Percentiles rank a stretch among this genome's conserved stretches.
Evolutionary conservation across 257 asterid species (phyloP).

Genomic region (Solanum piurae): DNA sequence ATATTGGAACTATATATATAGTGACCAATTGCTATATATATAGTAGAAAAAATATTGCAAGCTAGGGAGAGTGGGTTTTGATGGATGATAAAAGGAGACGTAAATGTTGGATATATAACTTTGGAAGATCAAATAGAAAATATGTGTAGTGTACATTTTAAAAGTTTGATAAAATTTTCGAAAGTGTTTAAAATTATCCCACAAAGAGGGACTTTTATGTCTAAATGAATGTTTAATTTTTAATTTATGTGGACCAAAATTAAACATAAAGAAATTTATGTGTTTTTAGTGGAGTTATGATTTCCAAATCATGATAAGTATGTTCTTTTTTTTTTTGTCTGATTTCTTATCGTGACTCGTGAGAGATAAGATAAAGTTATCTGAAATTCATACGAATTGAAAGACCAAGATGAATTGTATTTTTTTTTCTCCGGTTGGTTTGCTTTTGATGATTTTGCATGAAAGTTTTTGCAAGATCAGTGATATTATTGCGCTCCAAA

Average conservation of each 20-base stretch:
- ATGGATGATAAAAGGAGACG: background rate
- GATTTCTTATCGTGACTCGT: background rate
- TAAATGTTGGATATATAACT: background rate
- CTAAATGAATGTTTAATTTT: background rate
- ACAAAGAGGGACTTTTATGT: background rate
- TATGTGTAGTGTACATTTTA: background rate
- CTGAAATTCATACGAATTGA: background rate
- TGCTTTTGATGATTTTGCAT: background rate
- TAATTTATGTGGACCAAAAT: background rate
- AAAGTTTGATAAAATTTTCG: background rate
- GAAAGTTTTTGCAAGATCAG: background rate
- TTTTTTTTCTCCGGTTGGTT: background rate
- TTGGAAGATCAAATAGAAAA: background rate
- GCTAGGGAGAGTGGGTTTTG: background rate
- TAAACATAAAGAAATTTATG: background rate
- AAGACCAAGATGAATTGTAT: background rate
- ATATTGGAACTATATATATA: background rate
- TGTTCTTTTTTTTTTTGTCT: no score
- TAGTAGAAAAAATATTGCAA: background rate
- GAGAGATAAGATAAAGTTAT: background rate
- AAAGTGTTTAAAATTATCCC: background rate
- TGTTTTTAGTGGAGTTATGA: background rate
- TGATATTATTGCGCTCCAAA: background rate
- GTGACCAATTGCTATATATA: background rate
- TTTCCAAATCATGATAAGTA: background rate